Evolutionary conservation across 2,329 filamentous ascomycete genomes (phyloP).

Genomic region (Reticulascus tulasneorum): DNA sequence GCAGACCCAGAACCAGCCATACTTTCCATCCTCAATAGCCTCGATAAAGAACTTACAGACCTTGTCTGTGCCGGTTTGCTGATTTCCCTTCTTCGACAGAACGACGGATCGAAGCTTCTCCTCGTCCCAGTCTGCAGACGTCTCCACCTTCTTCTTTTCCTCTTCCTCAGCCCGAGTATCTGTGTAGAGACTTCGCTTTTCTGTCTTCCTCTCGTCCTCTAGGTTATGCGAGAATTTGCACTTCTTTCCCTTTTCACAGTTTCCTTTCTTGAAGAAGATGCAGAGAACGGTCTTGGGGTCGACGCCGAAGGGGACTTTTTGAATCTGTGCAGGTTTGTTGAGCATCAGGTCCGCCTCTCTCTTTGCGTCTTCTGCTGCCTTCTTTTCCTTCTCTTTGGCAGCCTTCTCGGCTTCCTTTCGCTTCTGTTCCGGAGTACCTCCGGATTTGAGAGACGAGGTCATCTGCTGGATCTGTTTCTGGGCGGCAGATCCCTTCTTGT

Average conservation of each 20-base stretch:
- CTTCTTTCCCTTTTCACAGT: slow-evolving; percentile 94
- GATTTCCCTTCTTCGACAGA: slow-evolving; percentile 94
- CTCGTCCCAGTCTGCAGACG: slow-evolving; percentile 96
- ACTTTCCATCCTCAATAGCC: slow-evolving; percentile 96
- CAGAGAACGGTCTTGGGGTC: slow-evolving; percentile 97
- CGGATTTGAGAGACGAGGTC: slow-evolving; percentile 65
- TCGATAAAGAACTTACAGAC: slow-evolving; percentile 99
- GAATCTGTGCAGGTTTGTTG: slow-evolving; percentile 88
- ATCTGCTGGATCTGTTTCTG: slow-evolving; percentile 90
- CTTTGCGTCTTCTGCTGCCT: slow-evolving; percentile 79
- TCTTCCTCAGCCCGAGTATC: slow-evolving; percentile 73
- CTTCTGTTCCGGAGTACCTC: slow-evolving; percentile 85
- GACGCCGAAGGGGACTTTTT: slow-evolving; percentile 96
- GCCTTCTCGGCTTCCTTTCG: slow-evolving; percentile 65
- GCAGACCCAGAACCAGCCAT: slow-evolving; percentile 99
- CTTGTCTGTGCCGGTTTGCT: slow-evolving; percentile 91
- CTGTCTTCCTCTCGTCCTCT: slow-evolving; percentile 81
- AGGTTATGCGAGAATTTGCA: slow-evolving; percentile 98
- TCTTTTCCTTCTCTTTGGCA: slow-evolving; percentile 79
- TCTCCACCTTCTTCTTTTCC: slow-evolving; percentile 81
- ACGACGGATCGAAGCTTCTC: slow-evolving; percentile 90
- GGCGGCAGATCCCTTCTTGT: slow-evolving; percentile 91
- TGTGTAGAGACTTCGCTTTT: slow-evolving; percentile 88
- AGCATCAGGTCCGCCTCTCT: slow-evolving; percentile 77
- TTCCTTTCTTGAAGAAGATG: slow-evolving; percentile 94